phyloP scores from a whole-genome alignment of 2,329 filamentous ascomycete genomes.

The Colletotrichum limetticola region DNA sequence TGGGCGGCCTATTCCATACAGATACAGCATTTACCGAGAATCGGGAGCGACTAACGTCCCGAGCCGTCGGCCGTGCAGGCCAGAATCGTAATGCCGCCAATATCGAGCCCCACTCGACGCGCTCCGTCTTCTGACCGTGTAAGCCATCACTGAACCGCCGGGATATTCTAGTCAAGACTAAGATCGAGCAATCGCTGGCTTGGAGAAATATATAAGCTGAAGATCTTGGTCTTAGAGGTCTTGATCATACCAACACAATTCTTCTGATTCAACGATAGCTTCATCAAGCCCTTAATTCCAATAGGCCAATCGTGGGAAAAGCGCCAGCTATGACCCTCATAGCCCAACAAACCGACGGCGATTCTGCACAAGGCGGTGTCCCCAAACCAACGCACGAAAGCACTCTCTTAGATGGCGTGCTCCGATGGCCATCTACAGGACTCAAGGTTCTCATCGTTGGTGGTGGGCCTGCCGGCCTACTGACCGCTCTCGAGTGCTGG shows the following conservation, averaged over 20 bases:
- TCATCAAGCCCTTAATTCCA: too few relatives aligned
- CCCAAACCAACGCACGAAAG: background rate
- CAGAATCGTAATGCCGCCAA: background rate
- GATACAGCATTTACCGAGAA: background rate
- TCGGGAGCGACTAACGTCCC: background rate
- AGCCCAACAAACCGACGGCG: too few relatives aligned
- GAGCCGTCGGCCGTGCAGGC: background rate
- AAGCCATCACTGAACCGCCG: background rate
- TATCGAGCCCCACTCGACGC: too few relatives aligned
- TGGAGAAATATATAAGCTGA: too few relatives aligned
- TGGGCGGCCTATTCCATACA: background rate
- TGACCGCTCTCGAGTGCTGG: conserved; percentile 11
- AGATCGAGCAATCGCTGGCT: too few relatives aligned
- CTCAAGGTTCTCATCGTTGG: background rate
- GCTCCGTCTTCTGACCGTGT: background rate
- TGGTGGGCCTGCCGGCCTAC: conserved; percentile 2
- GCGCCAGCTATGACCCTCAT: too few relatives aligned
- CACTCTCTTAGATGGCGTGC: background rate
- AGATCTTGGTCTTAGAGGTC: too few relatives aligned
- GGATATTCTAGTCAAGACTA: too few relatives aligned
- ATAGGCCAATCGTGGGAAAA: too few relatives aligned
- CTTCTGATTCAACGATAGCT: too few relatives aligned
- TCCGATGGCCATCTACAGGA: background rate
- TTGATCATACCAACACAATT: too few relatives aligned
- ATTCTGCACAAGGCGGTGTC: too few relatives aligned